Percentiles rank a stretch among this genome's conserved stretches.
These are phyloP conservation scores for Fusarium euwallaceae DNA, from an alignment of 2,329 filamentous ascomycete genomes.

Conservation along the genomic window DNA sequence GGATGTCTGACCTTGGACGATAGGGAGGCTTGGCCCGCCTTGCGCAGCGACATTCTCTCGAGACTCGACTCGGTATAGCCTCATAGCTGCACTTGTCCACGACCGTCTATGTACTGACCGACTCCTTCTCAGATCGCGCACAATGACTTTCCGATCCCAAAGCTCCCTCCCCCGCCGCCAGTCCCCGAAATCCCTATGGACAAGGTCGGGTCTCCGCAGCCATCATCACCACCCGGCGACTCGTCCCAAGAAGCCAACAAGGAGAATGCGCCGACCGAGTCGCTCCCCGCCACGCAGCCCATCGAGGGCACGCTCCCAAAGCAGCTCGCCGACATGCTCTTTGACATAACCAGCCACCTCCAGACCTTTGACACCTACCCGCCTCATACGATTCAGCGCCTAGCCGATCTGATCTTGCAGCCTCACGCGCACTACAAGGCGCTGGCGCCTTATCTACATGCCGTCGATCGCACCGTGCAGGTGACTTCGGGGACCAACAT, in stretches of 20 bases:
- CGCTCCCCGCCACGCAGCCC: conserved; percentile 50
- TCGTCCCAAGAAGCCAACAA: conserved; percentile 73
- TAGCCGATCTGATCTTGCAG: conserved; percentile 85
- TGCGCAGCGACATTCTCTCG: conserved; percentile 74
- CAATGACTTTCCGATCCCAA: conserved; percentile 81
- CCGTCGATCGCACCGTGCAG: conserved; percentile 89
- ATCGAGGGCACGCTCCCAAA: conserved; percentile 68
- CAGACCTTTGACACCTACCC: conserved; percentile 79
- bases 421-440: conserved; percentile 85
- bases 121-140: conserved; percentile 34
- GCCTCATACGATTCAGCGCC: conserved; percentile 92
- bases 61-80: conserved; percentile 72
- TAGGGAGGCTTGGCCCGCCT: conserved; percentile 77
- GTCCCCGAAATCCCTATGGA: conserved; percentile 56
- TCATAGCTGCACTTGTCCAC: not conserved
- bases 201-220: conserved; percentile 58
- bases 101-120: not conserved
- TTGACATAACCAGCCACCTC: conserved; percentile 72
- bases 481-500: conserved; percentile 85
- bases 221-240: conserved; percentile 58
- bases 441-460: conserved; percentile 87
- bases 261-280: conserved; percentile 70
- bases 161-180: conserved; percentile 61
- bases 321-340: conserved; percentile 73
- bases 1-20: conserved; percentile 40